Evolutionary conservation across 331 rosid genomes (phyloP).

Genomic region (Arachis monticola): DNA sequence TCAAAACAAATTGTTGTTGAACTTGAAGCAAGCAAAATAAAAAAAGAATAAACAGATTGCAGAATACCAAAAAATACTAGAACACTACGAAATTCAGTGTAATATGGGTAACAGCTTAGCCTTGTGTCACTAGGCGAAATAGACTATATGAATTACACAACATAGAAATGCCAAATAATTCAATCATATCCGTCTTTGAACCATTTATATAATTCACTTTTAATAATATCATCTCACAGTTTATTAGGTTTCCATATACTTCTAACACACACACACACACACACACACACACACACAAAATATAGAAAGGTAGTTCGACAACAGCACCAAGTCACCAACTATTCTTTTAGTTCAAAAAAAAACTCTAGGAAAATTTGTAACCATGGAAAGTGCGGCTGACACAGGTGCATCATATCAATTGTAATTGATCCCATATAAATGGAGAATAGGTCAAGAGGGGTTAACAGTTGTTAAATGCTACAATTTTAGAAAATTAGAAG

Average conservation of each 20-base stretch:
- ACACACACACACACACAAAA: not conserved
- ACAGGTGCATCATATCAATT: not conserved
- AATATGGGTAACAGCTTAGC: too few species aligned
- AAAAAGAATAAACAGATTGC: not conserved
- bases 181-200: too few species aligned
- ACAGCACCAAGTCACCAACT: not conserved
- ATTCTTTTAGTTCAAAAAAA: not conserved
- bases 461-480: not conserved
- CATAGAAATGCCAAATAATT: too few species aligned
- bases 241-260: too few species aligned
- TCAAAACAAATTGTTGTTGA: conserved; percentile 29
- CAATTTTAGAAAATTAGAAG: not conserved
- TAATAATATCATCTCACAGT: too few species aligned
- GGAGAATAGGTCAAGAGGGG: not conserved
- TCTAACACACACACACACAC: not conserved
- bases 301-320: not conserved
- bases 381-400: conserved; percentile 7
- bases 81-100: too few species aligned
- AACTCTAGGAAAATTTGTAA: not conserved
- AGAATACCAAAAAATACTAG: not conserved
- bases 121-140: too few species aligned
- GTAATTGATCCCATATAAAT: not conserved
- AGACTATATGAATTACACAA: too few species aligned
- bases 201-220: too few species aligned
- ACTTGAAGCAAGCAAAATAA: conserved; percentile 22